Base-by-base conservation (phyloP, 257 asterid genomes). In the Plectranthus barbatus region DNA sequence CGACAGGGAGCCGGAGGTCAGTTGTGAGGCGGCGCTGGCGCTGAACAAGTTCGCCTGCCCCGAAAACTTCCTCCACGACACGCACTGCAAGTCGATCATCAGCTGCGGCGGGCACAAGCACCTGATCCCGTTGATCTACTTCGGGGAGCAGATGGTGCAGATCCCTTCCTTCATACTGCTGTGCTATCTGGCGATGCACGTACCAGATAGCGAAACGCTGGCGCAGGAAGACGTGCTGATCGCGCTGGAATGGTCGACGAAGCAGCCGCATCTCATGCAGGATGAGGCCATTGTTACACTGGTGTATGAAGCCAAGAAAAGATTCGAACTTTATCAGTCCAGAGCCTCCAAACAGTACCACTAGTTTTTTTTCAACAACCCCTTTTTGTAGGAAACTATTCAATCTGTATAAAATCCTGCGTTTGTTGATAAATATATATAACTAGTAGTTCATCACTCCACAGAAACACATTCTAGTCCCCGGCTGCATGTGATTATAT, bases 131-230 rank as follows among this genome's bases (percentile, higher is more conserved):
- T 57, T 78, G 70, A 54, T 80, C 19, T 82, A 83, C 72, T 80
- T 86, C 14, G 95, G 95, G 0, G 95, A 86, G 62, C 90, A 63
- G 29, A 73, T 80, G 85, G 84, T 88, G 7, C 86, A 84, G 67
- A 62, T 88, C 6, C 95, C 95, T 1, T 76, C 85, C 3, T 72
- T 83, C 3, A 58, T 85, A 9, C 56, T 88, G 37, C 74, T 86
- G 4, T 81, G 95, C 14, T 86, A 83, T 53, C 75, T 86, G 7
- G 90, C 92, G 0, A 64, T 88, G 77, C 87, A 80, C 37, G 90
- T 83, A 10, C 95, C 96, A 0, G 96, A 86, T 20, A 82, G 80
- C 44, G 86, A 80, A 67, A 61, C 31, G 0, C 46, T 85, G 44
- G 87, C 88, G 0, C 63, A 83, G 14, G 84, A 82, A 10, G 90